Evolutionary conservation across 805 yeast species (phyloP).

Genomic region (Ascoidea rubescens): DNA sequence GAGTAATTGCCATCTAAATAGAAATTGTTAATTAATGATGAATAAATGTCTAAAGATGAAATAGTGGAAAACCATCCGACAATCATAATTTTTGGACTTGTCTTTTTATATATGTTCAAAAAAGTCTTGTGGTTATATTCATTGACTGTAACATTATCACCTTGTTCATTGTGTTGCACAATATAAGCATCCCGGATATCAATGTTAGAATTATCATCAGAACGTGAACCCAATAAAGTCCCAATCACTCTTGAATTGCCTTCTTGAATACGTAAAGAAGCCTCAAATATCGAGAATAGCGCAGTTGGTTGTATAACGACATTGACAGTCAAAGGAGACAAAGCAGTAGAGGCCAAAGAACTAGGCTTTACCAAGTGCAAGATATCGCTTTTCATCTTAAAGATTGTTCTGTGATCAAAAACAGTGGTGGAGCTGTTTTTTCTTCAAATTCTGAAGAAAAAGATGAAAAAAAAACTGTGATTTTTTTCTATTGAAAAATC

Average conservation of each 20-base stretch:
- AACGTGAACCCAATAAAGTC: conserved; percentile 65
- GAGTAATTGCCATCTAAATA: conserved; percentile 60
- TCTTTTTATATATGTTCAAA: conserved; percentile 57
- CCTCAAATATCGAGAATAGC: conserved; percentile 62
- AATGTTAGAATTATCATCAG: conserved; percentile 69
- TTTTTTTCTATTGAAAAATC: no score
- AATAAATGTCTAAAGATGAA: conserved; percentile 48
- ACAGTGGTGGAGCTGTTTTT: no score
- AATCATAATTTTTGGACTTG: conserved; percentile 66
- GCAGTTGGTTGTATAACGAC: conserved; percentile 58
- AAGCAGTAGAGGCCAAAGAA: conserved; percentile 11
- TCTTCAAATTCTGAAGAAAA: no score
- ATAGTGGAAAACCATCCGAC: conserved; percentile 76
- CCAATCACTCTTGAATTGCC: conserved; percentile 60
- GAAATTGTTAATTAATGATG: conserved; percentile 71
- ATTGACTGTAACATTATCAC: conserved; percentile 64
- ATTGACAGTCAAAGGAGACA: conserved; percentile 27
- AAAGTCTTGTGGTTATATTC: conserved; percentile 62
- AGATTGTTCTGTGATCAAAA: no score
- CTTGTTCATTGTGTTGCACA: conserved; percentile 68
- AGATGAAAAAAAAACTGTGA: no score
- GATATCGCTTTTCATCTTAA: neutral
- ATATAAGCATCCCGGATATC: conserved; percentile 66
- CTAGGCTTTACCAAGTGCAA: neutral
- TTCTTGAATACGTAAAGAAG: conserved; percentile 38